A percentile compares a stretch with the other conserved stretches of the same genome.
phyloP scores from a whole-genome alignment of 129 eudicot genomes.

The Tagetes patula region DNA sequence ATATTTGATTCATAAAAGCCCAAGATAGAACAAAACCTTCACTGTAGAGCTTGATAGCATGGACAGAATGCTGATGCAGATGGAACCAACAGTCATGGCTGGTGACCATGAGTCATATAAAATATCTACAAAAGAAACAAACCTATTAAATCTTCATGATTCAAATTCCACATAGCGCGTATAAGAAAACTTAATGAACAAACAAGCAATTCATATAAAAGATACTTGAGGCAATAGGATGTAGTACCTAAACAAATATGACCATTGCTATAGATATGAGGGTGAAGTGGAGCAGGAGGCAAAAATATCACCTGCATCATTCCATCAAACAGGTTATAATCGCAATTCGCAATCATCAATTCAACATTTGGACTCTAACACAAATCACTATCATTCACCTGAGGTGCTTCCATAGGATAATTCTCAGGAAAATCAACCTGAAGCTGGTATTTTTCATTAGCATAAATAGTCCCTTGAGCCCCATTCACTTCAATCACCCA shows the following conservation, averaged over 20 bases:
- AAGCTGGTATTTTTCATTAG: conserved; percentile 69
- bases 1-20: neutral
- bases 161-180: neutral
- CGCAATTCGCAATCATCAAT: neutral
- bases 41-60: conserved; percentile 87
- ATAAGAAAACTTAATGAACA: neutral
- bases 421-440: conserved; percentile 94
- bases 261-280: conserved; percentile 95
- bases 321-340: conserved; percentile 16
- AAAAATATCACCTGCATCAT: conserved; percentile 75
- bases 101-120: conserved; percentile 97
- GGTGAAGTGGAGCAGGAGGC: conserved; percentile 92
- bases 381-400: conserved; percentile 43
- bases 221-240: conserved; percentile 2
- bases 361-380: neutral
- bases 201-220: neutral
- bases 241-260: conserved; percentile 87
- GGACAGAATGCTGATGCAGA: conserved; percentile 91
- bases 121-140: conserved; percentile 57
- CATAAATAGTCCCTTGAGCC: conserved; percentile 81
- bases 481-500: conserved; percentile 92
- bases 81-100: conserved; percentile 95
- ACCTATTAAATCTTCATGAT: neutral
- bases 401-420: conserved; percentile 99
- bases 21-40: conserved; percentile 53